Conservation (phyloP, 2,329 filamentous ascomycete genomes). For the Aspergillus arachidicola region DNA sequence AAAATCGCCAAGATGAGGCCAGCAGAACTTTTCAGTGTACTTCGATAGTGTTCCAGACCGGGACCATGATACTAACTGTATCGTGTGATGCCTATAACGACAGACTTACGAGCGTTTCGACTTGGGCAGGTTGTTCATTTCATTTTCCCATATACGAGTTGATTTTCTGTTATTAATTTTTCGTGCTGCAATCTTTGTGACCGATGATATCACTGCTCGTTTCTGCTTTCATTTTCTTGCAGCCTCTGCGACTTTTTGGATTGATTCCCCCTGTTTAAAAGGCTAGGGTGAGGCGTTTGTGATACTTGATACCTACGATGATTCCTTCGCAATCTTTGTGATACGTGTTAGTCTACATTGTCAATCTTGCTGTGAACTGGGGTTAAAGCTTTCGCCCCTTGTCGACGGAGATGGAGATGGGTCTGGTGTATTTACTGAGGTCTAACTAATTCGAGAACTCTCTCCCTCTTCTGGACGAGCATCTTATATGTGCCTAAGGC, state of each 20-base stretch:
- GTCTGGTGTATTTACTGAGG: slow-evolving; percentile 5
- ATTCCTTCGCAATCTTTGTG: slow-evolving; percentile 9
- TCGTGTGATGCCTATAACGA: slow-evolving; percentile 13
- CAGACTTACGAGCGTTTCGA: slow-evolving; percentile 5
- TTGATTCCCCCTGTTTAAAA: slow-evolving; percentile 14
- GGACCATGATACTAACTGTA: background rate
- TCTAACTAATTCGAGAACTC: slow-evolving; percentile 5
- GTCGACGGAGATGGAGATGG: background rate
- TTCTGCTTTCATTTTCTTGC: background rate
- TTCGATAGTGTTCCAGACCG: background rate
- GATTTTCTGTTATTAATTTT: slow-evolving; percentile 3
- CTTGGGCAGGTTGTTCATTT: background rate
- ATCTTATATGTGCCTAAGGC: background rate
- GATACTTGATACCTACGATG: slow-evolving; percentile 22
- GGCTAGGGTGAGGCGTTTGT: slow-evolving; percentile 24
- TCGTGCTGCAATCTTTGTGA: background rate
- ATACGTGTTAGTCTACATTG: slow-evolving; percentile 7
- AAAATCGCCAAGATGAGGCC: background rate
- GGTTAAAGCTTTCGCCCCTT: background rate
- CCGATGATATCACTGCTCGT: background rate
- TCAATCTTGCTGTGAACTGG: background rate
- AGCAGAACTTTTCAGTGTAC: background rate
- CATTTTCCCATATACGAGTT: background rate
- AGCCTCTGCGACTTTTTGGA: background rate
- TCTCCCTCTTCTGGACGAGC: background rate